Evolutionary conservation across 2,329 filamentous ascomycete genomes (phyloP).

Genomic region (Byssoonygena ceratinophila): DNA sequence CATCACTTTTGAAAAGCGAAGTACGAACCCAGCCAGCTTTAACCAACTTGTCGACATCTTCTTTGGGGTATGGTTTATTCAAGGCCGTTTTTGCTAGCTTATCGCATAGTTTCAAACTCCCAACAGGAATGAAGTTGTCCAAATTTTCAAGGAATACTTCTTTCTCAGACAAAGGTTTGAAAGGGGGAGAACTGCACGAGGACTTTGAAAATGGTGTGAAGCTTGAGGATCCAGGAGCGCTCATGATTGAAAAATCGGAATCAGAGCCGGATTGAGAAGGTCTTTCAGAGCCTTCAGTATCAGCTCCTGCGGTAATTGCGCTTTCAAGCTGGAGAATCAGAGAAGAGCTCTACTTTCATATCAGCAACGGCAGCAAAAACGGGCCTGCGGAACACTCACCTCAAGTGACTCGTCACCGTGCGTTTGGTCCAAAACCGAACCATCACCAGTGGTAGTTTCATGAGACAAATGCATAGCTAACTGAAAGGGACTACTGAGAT

Average conservation of each 20-base stretch:
- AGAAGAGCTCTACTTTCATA: neutral
- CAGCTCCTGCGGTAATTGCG: neutral
- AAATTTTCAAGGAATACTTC: conserved; percentile 14
- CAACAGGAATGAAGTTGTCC: conserved; percentile 25
- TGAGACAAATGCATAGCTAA: neutral
- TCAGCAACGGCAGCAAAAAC: neutral
- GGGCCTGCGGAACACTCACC: neutral
- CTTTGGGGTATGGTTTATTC: conserved; percentile 15
- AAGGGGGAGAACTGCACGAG: neutral
- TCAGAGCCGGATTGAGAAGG: neutral
- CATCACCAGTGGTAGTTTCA: neutral
- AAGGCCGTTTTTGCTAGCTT: too few species aligned
- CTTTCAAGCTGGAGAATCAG: conserved; percentile 1
- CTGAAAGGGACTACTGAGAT: neutral
- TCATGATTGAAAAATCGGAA: neutral
- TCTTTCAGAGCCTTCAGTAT: neutral
- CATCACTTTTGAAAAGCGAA: conserved; percentile 16
- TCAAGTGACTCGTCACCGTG: neutral
- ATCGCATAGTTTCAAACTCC: conserved; percentile 21
- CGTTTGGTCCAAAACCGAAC: neutral
- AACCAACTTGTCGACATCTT: conserved; percentile 24
- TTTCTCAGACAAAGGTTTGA: conserved; percentile 10
- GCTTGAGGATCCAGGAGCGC: neutral
- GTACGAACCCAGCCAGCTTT: conserved; percentile 31
- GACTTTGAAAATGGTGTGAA: neutral